Base-by-base conservation (phyloP, 164 flowering plant species). In the Akebia trifoliata region DNA sequence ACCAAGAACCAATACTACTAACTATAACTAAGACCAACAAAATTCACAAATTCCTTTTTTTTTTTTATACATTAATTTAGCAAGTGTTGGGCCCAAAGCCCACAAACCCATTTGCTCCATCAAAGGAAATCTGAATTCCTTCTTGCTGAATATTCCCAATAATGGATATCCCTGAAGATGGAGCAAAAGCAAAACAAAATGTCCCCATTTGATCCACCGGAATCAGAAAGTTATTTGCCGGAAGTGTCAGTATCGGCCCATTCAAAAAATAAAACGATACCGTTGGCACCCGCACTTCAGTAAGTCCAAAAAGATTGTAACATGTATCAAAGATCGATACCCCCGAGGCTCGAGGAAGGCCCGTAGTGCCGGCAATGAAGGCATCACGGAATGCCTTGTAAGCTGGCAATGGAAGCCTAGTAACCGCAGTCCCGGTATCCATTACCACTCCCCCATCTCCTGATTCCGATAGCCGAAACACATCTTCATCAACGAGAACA, bases 401-500 rank as follows among this genome's bases (percentile, higher is more conserved):
- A 2, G 87, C 95, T 3, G 53, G 24, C 0, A 65, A 24, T 1
- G 98, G 95, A 1, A 90, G 67, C 69, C 98, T 63, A 0, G 95
- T 90, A 50, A 87, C 97, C 6, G 98, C 95, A 0, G 98, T 93
- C 4, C 97, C 98, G 0, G 98, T 79, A 69, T 93, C 98, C 82
- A 93, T 80, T 8, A 93, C 85, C 1, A 85, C 92, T 0, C 98
- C 98, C 0, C 95, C 95, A 15, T 68, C 64, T 0, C 92, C 96
- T 5, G 62, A 35, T 20, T 76, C 91, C 5, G 65, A 58, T 2
- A 83, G 28, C 34, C 46, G 54, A 52, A 89, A 89, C 0, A 72
- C n/a, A 8, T 72, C 70, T 50, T 77, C 87, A 0, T 86, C 50
- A 9, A 90, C 47, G 3, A 83, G 75, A 3, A 89, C 74, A 14